Percentiles rank a stretch among this genome's conserved stretches.
These are phyloP conservation scores for Lentinula aciculospora DNA, from an alignment of 768 basidiomycete species.

Conservation along the genomic window DNA sequence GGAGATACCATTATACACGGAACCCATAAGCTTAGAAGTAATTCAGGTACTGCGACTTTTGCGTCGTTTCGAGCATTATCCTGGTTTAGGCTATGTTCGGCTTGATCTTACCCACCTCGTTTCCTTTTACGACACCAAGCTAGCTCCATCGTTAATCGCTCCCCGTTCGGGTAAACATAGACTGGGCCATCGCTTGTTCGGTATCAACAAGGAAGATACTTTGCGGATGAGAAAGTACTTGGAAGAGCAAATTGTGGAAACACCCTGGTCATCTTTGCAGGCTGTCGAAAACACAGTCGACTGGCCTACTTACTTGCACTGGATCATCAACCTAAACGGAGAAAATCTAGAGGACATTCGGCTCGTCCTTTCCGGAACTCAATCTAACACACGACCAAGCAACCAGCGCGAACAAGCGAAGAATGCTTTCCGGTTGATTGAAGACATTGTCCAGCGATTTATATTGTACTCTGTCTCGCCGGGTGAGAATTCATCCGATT, in stretches of 20 bases:
- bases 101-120: slow-evolving; percentile 34
- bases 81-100: slow-evolving; percentile 36
- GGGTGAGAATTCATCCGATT: not conserved
- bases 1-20: not conserved
- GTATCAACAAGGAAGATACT: slow-evolving; percentile 23
- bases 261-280: not conserved
- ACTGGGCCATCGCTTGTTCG: slow-evolving; percentile 27
- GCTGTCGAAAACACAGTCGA: not conserved
- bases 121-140: slow-evolving; percentile 35
- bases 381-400: not conserved
- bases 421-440: not conserved
- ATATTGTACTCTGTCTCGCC: not conserved
- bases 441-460: not conserved
- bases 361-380: not conserved
- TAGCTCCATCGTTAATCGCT: slow-evolving; percentile 28
- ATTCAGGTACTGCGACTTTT: not conserved
- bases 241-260: slow-evolving; percentile 7
- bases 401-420: not conserved
- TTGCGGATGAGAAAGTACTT: slow-evolving; percentile 19
- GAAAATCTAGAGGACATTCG: not conserved
- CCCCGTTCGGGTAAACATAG: slow-evolving; percentile 23
- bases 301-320: not conserved
- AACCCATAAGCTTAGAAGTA: not conserved
- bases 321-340: not conserved
- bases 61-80: slow-evolving; percentile 29